A percentile compares a stretch with the other conserved stretches of the same genome.
These are phyloP conservation scores for Mortierella sp. DNA, from an alignment of 371 early-diverging fungal genomes.

Conservation along the genomic window DNA sequence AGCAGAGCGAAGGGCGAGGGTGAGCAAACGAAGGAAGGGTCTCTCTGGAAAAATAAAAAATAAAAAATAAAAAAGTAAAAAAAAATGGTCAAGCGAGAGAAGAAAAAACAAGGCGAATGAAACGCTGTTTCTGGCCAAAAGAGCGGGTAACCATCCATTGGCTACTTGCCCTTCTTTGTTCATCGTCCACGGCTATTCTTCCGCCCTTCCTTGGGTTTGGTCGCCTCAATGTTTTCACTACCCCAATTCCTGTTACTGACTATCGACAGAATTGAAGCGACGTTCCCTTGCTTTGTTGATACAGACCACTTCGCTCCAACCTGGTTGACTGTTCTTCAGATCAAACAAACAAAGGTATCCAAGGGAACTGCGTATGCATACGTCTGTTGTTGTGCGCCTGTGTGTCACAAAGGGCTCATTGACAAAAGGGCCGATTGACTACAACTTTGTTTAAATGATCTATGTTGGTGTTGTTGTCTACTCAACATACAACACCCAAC, in stretches of 20 bases:
- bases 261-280: background rate
- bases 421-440: constrained; percentile 1
- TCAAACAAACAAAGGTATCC: background rate
- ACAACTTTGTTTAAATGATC: background rate
- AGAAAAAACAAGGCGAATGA: background rate
- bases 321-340: background rate
- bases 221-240: background rate
- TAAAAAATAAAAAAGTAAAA: no score
- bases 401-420: constrained; percentile 3
- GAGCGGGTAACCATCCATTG: background rate
- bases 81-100: background rate
- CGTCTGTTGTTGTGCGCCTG: background rate
- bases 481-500: background rate
- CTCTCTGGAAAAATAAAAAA: no score
- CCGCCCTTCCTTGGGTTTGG: background rate
- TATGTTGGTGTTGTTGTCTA: background rate
- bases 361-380: background rate
- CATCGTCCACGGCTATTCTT: background rate
- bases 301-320: background rate
- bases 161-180: background rate
- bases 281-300: background rate
- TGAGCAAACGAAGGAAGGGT: no score
- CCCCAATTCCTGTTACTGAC: no score
- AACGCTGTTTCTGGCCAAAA: background rate
- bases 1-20: background rate